Evolutionary conservation across 1,284 basidiomycete genomes (phyloP).

Genomic region (Sanghuangporus sanghuang): DNA sequence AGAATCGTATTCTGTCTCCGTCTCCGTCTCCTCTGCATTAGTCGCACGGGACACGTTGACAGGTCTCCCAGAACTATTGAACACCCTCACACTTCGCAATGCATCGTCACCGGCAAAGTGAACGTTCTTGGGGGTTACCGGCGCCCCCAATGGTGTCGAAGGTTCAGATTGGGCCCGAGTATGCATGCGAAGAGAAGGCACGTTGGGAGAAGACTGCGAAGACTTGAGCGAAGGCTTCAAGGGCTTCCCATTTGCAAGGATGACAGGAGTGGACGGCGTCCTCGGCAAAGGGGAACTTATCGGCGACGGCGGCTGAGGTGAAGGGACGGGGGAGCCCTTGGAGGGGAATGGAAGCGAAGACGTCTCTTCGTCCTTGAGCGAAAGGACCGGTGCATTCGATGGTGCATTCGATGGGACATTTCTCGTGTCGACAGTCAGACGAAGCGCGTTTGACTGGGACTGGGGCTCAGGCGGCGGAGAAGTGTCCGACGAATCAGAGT

Average conservation of each 20-base stretch:
- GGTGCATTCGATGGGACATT: conserved; percentile 25
- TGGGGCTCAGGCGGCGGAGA: conserved; percentile 18
- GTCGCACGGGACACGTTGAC: conserved; percentile 51
- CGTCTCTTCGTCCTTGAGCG: not conserved
- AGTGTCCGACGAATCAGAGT: conserved; percentile 18
- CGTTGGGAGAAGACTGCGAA: conserved; percentile 49
- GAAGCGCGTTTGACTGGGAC: conserved; percentile 9
- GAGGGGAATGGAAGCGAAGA: conserved; percentile 14
- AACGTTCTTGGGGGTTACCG: conserved; percentile 66
- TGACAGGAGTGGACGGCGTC: conserved; percentile 32
- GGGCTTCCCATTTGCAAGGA: conserved; percentile 83
- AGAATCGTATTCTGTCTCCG: conserved; percentile 62
- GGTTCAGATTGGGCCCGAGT: conserved; percentile 59
- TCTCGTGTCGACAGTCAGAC: conserved; percentile 18
- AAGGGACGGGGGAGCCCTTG: conserved; percentile 7
- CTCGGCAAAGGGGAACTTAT: conserved; percentile 19
- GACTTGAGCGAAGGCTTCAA: conserved; percentile 87
- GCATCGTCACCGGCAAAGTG: conserved; percentile 73
- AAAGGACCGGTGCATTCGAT: conserved; percentile 22
- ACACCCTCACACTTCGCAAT: conserved; percentile 81
- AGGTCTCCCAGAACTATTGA: conserved; percentile 78
- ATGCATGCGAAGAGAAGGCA: conserved; percentile 34
- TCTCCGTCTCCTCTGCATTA: conserved; percentile 73
- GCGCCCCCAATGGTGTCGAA: conserved; percentile 52
- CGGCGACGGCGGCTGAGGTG: conserved; percentile 22